Conservation (phyloP, 1,284 basidiomycete genomes). For the Baeospora myosura region DNA sequence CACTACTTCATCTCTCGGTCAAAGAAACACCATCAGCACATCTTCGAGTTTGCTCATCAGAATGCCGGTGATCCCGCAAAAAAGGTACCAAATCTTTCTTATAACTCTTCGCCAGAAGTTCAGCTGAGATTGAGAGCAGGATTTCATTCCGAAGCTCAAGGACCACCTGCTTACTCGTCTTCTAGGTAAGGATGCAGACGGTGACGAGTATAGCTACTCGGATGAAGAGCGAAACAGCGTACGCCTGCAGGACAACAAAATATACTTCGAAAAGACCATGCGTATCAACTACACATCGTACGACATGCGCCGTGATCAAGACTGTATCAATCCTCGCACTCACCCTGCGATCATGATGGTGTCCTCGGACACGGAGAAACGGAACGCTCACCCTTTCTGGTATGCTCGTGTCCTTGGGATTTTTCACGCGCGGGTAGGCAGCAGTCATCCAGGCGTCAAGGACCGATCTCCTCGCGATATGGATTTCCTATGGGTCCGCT, state of each 20-base stretch:
- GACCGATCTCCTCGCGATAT: no score
- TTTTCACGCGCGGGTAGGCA: conserved; percentile 14
- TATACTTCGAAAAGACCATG: conserved; percentile 17
- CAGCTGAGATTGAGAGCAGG: conserved; percentile 8
- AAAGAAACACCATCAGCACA: no score
- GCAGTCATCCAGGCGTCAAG: conserved; percentile 1
- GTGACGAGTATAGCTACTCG: conserved; percentile 20
- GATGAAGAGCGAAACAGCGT: conserved; percentile 16
- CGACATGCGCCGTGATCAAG: conserved; percentile 22
- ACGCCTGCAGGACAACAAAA: conserved; percentile 9
- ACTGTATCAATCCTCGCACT: conserved; percentile 21
- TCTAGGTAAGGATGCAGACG: conserved; percentile 17
- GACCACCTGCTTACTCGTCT: conserved; percentile 22
- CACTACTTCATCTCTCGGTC: no score
- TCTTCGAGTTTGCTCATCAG: no score
- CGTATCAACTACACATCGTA: conserved; percentile 26
- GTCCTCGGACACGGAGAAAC: conserved; percentile 8
- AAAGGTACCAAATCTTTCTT: conserved; percentile 10
- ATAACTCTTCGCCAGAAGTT: neutral
- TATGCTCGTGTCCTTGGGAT: conserved; percentile 19
- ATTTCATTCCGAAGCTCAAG: conserved; percentile 23
- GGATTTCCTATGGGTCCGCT: conserved; percentile 21
- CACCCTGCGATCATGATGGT: conserved; percentile 21
- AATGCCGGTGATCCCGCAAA: conserved; percentile 18
- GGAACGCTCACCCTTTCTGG: conserved; percentile 15